phyloP scores from a whole-genome alignment of 257 asterid species.

The Solanum okadae region DNA sequence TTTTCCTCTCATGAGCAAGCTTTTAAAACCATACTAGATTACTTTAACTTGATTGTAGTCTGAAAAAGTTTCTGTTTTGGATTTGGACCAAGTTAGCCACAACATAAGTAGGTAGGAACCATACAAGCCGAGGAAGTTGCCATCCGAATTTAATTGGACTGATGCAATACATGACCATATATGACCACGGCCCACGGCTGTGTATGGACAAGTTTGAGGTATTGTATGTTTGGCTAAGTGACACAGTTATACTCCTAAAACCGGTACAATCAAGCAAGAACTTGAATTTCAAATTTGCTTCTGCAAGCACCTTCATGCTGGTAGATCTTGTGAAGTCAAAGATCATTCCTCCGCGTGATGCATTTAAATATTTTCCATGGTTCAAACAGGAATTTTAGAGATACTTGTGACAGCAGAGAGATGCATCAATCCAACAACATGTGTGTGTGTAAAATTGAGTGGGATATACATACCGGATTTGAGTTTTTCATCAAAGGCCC shows the following conservation, averaged over 20 bases:
- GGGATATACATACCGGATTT: constrained; percentile 33
- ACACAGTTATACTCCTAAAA: background rate
- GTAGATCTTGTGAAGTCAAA: background rate
- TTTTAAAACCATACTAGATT: background rate
- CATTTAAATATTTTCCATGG: background rate
- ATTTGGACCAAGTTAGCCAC: background rate
- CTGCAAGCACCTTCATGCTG: background rate
- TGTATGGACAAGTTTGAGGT: background rate
- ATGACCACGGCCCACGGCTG: background rate
- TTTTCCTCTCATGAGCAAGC: background rate
- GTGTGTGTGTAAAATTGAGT: background rate
- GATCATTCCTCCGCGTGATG: background rate
- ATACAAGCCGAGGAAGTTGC: background rate
- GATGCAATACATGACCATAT: background rate
- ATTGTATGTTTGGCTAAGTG: background rate
- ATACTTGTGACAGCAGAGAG: background rate
- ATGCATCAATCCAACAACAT: background rate
- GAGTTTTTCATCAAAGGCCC: constrained; percentile 56
- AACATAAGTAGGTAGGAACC: background rate
- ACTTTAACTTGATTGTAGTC: background rate
- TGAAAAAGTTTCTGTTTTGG: background rate
- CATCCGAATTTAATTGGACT: background rate
- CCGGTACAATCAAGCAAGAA: background rate
- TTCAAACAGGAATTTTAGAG: background rate
- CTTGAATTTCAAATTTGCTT: background rate